Conservation (phyloP, 257 asterid species). For the Nicotiana knightiana region DNA sequence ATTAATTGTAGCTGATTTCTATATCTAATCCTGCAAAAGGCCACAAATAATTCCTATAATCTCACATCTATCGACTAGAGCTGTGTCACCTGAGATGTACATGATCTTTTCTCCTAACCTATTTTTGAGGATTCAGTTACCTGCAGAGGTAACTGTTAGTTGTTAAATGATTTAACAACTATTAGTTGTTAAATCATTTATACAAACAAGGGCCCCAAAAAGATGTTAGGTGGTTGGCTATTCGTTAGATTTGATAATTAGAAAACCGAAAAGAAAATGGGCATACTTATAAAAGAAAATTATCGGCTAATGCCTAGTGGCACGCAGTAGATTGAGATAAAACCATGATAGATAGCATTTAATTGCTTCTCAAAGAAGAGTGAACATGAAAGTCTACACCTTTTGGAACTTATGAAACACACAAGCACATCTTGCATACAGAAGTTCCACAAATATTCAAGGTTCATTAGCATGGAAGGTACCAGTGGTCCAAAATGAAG, state of each 20-base stretch:
- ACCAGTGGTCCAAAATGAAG: background rate
- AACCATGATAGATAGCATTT: background rate
- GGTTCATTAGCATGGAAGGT: slow-evolving; percentile 1
- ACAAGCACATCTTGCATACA: background rate
- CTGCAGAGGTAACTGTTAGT: background rate
- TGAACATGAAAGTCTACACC: background rate
- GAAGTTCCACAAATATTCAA: background rate
- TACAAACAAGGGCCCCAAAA: background rate
- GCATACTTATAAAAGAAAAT: background rate
- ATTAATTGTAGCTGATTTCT: background rate
- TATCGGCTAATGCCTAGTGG: background rate
- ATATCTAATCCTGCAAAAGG: background rate
- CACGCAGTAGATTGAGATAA: background rate
- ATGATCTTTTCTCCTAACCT: background rate
- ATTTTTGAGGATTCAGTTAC: background rate
- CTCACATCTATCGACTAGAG: background rate
- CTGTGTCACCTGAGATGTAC: background rate
- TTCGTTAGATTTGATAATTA: background rate
- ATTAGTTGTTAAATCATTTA: background rate
- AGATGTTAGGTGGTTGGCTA: background rate
- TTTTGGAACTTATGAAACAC: background rate
- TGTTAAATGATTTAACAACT: background rate
- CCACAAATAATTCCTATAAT: background rate
- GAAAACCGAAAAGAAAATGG: background rate
- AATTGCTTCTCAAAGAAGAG: background rate